phyloP scores from a whole-genome alignment of 163 green algal species.

The Scenedesmus sp. region DNA sequence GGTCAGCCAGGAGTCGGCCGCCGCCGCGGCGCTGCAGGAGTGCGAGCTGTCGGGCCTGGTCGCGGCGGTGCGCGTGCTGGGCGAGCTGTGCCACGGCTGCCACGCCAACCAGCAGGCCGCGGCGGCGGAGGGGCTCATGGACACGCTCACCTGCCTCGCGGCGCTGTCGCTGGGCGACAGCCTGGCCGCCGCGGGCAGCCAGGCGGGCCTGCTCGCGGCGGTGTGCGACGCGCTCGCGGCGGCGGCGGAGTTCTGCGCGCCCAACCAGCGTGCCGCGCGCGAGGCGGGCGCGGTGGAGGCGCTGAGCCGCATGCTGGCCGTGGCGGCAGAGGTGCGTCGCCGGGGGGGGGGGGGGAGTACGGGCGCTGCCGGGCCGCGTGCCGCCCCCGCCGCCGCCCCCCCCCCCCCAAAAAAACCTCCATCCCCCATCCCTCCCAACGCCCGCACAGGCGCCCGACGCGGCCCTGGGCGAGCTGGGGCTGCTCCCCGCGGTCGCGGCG shows the following conservation, averaged over 20 bases:
- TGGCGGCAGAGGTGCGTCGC: constrained; percentile 32
- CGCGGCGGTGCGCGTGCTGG: constrained; percentile 24
- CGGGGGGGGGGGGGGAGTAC: not conserved
- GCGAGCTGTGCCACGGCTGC: constrained; percentile 50
- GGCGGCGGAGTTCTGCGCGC: constrained; percentile 53
- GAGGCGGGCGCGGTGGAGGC: constrained; percentile 43
- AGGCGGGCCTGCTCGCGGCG: constrained; percentile 33
- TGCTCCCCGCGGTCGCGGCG: constrained; percentile 47
- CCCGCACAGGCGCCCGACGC: constrained; percentile 1
- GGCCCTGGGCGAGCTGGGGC: constrained; percentile 18
- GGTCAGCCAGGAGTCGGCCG: not conserved
- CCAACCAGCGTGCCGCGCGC: constrained; percentile 50
- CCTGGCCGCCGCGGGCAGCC: constrained; percentile 38
- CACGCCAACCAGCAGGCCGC: constrained; percentile 54
- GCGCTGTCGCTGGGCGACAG: constrained; percentile 47
- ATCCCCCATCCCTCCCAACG: not conserved
- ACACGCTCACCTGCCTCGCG: constrained; percentile 6
- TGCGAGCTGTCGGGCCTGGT: constrained; percentile 21
- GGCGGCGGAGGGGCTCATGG: constrained; percentile 18
- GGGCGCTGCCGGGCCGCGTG: not conserved
- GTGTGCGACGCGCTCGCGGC: constrained; percentile 28
- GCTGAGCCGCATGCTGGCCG: constrained; percentile 46
- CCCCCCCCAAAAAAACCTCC: no score
- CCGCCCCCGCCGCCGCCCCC: not conserved
- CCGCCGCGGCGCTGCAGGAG: not conserved